phyloP scores from a whole-genome alignment of 2,329 filamentous ascomycete species.

The Venturia oleaginea region DNA sequence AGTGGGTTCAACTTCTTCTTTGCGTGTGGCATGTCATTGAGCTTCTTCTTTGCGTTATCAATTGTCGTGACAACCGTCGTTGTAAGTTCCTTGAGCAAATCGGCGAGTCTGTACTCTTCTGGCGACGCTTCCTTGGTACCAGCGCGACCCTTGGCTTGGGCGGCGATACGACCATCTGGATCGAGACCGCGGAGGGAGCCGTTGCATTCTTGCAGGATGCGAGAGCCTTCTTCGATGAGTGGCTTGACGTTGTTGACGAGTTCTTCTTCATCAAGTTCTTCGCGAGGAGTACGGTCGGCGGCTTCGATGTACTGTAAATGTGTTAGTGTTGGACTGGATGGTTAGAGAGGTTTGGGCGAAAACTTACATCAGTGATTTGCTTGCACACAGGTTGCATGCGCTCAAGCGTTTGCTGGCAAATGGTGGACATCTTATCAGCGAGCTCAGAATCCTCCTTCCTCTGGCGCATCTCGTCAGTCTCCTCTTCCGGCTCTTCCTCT shows the following conservation, averaged over 20 bases:
- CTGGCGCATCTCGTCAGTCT: slow-evolving; percentile 35
- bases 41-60: slow-evolving; percentile 79
- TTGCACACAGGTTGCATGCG: slow-evolving; percentile 78
- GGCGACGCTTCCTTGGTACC: slow-evolving; percentile 66
- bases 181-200: slow-evolving; percentile 80
- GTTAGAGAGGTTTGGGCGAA: neutral
- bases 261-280: slow-evolving; percentile 83
- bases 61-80: slow-evolving; percentile 73
- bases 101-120: slow-evolving; percentile 77
- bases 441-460: slow-evolving; percentile 61
- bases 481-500: slow-evolving; percentile 44
- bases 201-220: slow-evolving; percentile 78
- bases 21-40: slow-evolving; percentile 83
- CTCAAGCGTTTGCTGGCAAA: slow-evolving; percentile 71
- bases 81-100: slow-evolving; percentile 77
- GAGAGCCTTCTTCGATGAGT: slow-evolving; percentile 75
- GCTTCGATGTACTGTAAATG: slow-evolving; percentile 58
- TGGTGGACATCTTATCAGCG: slow-evolving; percentile 63
- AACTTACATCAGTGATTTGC: slow-evolving; percentile 66
- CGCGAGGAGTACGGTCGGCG: slow-evolving; percentile 71
- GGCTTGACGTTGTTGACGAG: slow-evolving; percentile 81
- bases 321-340: slow-evolving; percentile 20
- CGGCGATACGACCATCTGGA: slow-evolving; percentile 76
- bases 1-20: slow-evolving; percentile 93
- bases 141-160: slow-evolving; percentile 74